A percentile compares a stretch with the other conserved stretches of the same genome.
These are phyloP conservation scores for Suhomyces coccinellae DNA, from an alignment of 1,139 yeast species.

Conservation along the genomic window DNA sequence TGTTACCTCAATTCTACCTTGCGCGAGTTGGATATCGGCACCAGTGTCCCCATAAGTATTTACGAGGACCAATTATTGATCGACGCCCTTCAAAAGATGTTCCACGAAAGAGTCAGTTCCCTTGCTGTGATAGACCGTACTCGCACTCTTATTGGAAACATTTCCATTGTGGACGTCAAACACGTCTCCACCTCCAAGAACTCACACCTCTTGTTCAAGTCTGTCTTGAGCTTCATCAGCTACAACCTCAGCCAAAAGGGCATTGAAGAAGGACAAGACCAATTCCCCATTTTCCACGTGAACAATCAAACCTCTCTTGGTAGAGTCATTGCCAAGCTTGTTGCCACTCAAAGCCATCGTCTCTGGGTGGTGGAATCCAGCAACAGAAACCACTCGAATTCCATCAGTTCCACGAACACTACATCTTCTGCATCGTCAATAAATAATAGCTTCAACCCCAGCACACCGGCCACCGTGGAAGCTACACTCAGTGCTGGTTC, in stretches of 20 bases:
- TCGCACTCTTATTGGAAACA: conserved; percentile 79
- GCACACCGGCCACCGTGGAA: conserved; percentile 17
- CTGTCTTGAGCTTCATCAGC: conserved; percentile 85
- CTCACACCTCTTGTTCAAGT: conserved; percentile 73
- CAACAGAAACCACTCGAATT: conserved; percentile 14
- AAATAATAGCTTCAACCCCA: conserved; percentile 4
- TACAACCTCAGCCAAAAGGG: conserved; percentile 87
- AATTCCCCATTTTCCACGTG: conserved; percentile 94
- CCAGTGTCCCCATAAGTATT: conserved; percentile 70
- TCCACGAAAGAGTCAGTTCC: conserved; percentile 78
- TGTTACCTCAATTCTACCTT: conserved; percentile 66
- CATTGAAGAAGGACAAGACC: conserved; percentile 90
- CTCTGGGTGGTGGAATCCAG: conserved; percentile 83
- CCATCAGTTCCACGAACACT: conserved; percentile 13
- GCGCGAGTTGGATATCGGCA: conserved; percentile 68
- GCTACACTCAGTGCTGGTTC: conserved; percentile 19
- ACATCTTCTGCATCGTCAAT: conserved; percentile 10
- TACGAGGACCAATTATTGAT: conserved; percentile 84
- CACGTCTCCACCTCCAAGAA: conserved; percentile 84
- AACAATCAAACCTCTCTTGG: conserved; percentile 76
- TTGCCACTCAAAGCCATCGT: conserved; percentile 92
- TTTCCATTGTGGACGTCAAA: conserved; percentile 89
- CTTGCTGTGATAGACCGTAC: conserved; percentile 90
- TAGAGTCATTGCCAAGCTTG: conserved; percentile 88
- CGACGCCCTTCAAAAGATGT: conserved; percentile 86